Conservation (phyloP, 768 basidiomycete genomes). For the Boletus insuetus region DNA sequence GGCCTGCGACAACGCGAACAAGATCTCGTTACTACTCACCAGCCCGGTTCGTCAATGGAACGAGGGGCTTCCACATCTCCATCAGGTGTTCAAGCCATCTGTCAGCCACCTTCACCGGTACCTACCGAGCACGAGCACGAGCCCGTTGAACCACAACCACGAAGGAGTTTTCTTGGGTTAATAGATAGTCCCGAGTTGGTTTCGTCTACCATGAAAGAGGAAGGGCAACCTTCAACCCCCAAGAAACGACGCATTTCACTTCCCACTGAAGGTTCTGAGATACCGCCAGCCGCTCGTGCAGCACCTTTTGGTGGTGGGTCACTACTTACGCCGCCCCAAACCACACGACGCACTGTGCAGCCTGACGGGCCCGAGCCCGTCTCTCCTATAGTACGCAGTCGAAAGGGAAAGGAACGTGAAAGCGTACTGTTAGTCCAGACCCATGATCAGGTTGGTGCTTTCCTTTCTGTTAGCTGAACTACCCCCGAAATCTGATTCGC, state of each 20-base stretch:
- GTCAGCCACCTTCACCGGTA: slow-evolving; percentile 27
- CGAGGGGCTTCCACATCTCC: not conserved
- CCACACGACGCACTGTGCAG: slow-evolving; percentile 9
- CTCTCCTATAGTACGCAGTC: slow-evolving; percentile 12
- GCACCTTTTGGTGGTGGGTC: not conserved
- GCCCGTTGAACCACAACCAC: slow-evolving; percentile 10
- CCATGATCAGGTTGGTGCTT: slow-evolving; percentile 16
- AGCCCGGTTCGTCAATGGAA: slow-evolving; percentile 3
- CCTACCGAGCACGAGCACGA: slow-evolving; percentile 26
- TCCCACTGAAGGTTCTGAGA: not conserved
- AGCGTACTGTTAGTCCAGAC: not conserved
- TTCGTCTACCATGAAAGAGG: slow-evolving; percentile 3
- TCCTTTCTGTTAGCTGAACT: not conserved
- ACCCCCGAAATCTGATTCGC: not conserved
- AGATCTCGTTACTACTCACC: slow-evolving; percentile 11
- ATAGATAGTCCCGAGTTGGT: slow-evolving; percentile 10
- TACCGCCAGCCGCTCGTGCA: not conserved
- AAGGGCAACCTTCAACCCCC: slow-evolving; percentile 22
- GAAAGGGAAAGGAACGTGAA: slow-evolving; percentile 30
- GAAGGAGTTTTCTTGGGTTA: slow-evolving; percentile 27
- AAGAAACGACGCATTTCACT: slow-evolving; percentile 20
- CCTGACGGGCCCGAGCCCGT: not conserved
- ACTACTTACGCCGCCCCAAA: slow-evolving; percentile 29
- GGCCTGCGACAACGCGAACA: slow-evolving; percentile 18
- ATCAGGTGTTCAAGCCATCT: not conserved